Percentiles rank a stretch among this genome's conserved stretches.
These are phyloP conservation scores for Limonium bicolor DNA, from an alignment of 148 eudicot species.

Conservation along the genomic window DNA sequence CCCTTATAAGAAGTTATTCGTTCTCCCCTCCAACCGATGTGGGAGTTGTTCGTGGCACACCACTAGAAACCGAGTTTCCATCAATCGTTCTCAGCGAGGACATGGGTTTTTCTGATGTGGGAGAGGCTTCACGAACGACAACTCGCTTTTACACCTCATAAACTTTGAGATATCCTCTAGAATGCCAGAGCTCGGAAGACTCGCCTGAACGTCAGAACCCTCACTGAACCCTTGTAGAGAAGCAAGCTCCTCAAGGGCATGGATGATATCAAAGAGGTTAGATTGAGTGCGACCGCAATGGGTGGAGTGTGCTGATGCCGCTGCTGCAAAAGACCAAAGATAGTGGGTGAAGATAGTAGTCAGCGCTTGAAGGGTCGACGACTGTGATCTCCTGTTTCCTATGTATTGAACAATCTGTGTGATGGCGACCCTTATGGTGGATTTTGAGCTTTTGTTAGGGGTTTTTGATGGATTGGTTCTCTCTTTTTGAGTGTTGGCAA, in stretches of 20 bases:
- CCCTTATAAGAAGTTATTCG: too few species aligned
- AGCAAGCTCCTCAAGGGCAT: constrained; percentile 34
- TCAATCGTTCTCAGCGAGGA: neutral
- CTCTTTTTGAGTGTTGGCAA: too few species aligned
- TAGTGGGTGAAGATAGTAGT: constrained; percentile 30
- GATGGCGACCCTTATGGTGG: constrained; percentile 23
- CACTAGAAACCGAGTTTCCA: neutral
- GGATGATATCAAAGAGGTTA: constrained; percentile 30
- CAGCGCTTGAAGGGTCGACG: constrained; percentile 40
- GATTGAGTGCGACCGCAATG: constrained; percentile 26
- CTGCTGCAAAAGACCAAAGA: constrained; percentile 18
- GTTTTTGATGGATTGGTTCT: too few species aligned
- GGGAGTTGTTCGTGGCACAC: neutral
- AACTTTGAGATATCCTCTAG: constrained; percentile 20
- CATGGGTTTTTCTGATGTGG: neutral
- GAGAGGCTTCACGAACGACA: constrained; percentile 34
- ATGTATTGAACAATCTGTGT: constrained; percentile 35
- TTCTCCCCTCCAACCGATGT: too few species aligned
- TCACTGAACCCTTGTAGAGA: constrained; percentile 29
- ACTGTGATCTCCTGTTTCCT: constrained; percentile 28
- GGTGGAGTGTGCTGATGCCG: constrained; percentile 24
- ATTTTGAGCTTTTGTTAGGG: too few species aligned
- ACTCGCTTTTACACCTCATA: constrained; percentile 14
- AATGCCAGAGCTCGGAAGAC: constrained; percentile 6
- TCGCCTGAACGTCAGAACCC: constrained; percentile 2